These are phyloP conservation scores for Nicotiana attenuata DNA, from an alignment of 257 asterid genomes.

Conservation along the genomic window DNA sequence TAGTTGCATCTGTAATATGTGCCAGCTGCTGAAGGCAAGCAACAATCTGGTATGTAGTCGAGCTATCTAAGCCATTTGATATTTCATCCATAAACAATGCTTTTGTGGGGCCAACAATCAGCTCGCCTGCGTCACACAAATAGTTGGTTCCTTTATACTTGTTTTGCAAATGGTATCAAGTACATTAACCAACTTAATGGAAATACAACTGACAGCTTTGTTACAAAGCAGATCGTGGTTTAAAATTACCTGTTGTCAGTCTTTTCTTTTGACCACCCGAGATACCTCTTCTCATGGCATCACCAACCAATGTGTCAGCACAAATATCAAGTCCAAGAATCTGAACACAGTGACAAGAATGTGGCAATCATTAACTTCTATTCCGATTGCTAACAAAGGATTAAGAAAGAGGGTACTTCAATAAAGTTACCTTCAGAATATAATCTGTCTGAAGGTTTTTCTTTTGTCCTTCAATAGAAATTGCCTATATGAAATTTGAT, in stretches of 20 bases:
- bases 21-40: slow-evolving; percentile 44
- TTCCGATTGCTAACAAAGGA: background rate
- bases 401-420: background rate
- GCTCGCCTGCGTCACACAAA: slow-evolving; percentile 34
- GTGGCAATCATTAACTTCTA: background rate
- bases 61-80: slow-evolving; percentile 51
- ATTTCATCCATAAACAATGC: slow-evolving; percentile 55
- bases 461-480: slow-evolving; percentile 46
- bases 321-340: slow-evolving; percentile 54
- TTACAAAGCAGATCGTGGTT: no score
- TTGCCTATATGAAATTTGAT: slow-evolving; percentile 28
- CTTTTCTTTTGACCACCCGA: slow-evolving; percentile 65
- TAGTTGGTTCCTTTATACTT: background rate
- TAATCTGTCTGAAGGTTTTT: slow-evolving; percentile 47
- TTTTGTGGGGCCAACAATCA: slow-evolving; percentile 53
- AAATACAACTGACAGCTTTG: background rate
- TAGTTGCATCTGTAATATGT: slow-evolving; percentile 43
- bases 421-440: slow-evolving; percentile 36
- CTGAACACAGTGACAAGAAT: slow-evolving; percentile 9
- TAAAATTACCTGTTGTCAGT: background rate
- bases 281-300: slow-evolving; percentile 50
- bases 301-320: slow-evolving; percentile 44
- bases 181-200: background rate
- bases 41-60: slow-evolving; percentile 46
- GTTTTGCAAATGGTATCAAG: background rate